Base-by-base conservation (phyloP, 495 filamentous ascomycete genomes). In the Podospora pseudocomata region DNA sequence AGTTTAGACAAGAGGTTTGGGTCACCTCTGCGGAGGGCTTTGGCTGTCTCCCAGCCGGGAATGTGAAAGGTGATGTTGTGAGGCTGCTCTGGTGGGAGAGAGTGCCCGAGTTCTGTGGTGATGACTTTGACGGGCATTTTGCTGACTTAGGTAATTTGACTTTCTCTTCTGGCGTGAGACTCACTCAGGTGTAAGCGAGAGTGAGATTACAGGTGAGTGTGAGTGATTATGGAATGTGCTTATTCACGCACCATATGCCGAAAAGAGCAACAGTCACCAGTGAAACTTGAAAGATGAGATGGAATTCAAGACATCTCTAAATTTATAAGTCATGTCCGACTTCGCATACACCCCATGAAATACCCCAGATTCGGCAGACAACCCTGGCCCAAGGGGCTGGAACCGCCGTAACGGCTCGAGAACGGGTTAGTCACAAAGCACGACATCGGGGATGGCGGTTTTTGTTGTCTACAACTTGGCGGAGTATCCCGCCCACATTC, bases 31-130 rank as follows among this genome's bases (percentile, higher is more conserved):
- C 77, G 74, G 23, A 82, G 71, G 2, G 55, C 60, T 16, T 74
- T 64, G 15, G 75, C 67, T 4, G 68, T 64, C 6, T 74, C 71
- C 76, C 81, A 83, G 60, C 74, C 70, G 18, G 72, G 81, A 28
- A 69, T 62, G 65, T 79, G 79, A 63, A 67, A 69, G 32, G 72
- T 81, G 70, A 84, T 77, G 18, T 79, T 74, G 65, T 84, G 82
- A 0, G 77, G 75, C 4, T 71, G 71, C n/a, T 77, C 72, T 18
- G 82, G 82, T 0, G 82, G 81, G 18, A 83, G 63, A 1, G 81
- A 77, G 64, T 78, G 70, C 1, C 80, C 80, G 2, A 78, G 63
- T 28, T 66, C 66, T 20, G 80, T 81, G 66, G 70, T 69, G 65
- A 82, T 77, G 23, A 63, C 60, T 34, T 77, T 75, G 64, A 73